Evolutionary conservation across 2,329 filamentous ascomycete genomes (phyloP), one percentile per base, ranked within the genome.

Genomic region (Beauveria sp.): DNA sequence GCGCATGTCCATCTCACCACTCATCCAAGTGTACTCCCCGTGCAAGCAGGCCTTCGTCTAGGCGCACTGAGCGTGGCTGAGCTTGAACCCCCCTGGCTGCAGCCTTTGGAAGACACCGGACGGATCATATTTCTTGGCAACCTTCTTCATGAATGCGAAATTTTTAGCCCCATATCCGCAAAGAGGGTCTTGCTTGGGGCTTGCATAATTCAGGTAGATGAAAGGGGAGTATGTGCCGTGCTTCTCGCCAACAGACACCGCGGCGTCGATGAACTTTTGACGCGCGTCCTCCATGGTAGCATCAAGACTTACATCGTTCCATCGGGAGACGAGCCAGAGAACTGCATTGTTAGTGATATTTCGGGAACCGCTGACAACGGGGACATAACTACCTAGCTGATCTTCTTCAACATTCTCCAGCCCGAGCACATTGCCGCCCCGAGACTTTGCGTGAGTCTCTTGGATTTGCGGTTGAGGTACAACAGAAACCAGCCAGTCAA

Each of bases 151-250:
- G 42, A 64, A 69, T 1, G 66, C 67, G 20, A 74, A 60, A 42
- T 75, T 79, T 7, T 70, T 67, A 16, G 66, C 60, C 0, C 77
- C 76, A 60, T 78, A 79, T 4, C 72, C 66, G 34, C 63, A 61
- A 34, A 79, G 66, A 1, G 74, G 72, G 45, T 74, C 67, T 63
- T 79, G 76, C 22, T 66, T 69, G 38, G 66, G 62, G 26, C 70
- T 68, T 6, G 75, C 76, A 61, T 80, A 80, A 66, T 80, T 79
- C 57, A 79, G 70, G 64, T 78, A 79, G 30, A 67, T 49, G 52
- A 65, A 66, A 3, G 61, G 58, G 22, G 18, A 40, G 40, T 60
- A 62, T 3, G 58, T 58, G 34, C 43, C 51, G 45, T 65, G 45
- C 24, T 56, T 49, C 49, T 63, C 57, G 20, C 54, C 56, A 28